These are phyloP conservation scores for Zangia roseola DNA, from an alignment of 768 basidiomycete genomes.

Conservation along the genomic window DNA sequence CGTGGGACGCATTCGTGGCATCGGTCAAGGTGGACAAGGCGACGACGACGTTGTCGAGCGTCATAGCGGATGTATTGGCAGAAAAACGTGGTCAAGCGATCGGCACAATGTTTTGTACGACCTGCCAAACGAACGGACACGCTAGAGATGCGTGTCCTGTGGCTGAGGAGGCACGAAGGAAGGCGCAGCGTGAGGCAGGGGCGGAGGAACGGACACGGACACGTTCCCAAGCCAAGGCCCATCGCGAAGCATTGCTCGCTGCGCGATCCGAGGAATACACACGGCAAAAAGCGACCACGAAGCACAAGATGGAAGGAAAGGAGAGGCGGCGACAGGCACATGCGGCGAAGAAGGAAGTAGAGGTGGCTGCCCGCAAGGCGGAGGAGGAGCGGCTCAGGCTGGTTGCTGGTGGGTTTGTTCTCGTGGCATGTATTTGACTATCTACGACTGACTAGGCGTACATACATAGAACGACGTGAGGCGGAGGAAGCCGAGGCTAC, in stretches of 20 bases:
- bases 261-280: conserved; percentile 66
- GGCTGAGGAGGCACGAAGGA: conserved; percentile 53
- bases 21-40: background rate
- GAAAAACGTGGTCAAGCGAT: background rate
- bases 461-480: conserved; percentile 45
- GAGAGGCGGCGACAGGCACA: conserved; percentile 59
- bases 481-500: conserved; percentile 56
- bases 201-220: conserved; percentile 58
- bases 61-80: background rate
- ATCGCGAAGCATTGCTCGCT: conserved; percentile 52
- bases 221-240: conserved; percentile 61
- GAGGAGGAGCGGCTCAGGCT: conserved; percentile 45
- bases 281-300: conserved; percentile 49
- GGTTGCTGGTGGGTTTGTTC: conserved; percentile 49
- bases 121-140: background rate
- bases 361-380: conserved; percentile 14
- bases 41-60: background rate
- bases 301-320: conserved; percentile 78
- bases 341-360: conserved; percentile 55
- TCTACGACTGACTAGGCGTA: conserved; percentile 5
- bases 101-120: background rate
- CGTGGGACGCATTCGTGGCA: background rate
- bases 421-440: background rate
- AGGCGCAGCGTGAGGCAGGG: conserved; percentile 65
- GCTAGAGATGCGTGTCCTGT: conserved; percentile 21